phyloP scores from a whole-genome alignment of 352 stramenopile genomes.

The Phytophthora cajani region DNA sequence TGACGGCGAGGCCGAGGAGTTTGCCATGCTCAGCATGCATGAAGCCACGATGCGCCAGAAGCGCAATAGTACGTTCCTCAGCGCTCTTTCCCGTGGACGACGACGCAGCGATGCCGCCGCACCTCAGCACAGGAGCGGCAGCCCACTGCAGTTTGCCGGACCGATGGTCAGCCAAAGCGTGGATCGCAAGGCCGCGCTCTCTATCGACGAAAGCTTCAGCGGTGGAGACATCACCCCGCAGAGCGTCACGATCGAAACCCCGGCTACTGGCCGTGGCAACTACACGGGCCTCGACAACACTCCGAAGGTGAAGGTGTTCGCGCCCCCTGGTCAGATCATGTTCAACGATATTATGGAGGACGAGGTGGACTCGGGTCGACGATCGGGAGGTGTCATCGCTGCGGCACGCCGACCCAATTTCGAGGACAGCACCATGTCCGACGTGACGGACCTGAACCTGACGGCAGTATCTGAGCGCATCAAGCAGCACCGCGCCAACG shows the following conservation, averaged over 20 bases:
- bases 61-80: slow-evolving; percentile 61
- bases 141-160: slow-evolving; percentile 57
- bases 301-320: slow-evolving; percentile 33
- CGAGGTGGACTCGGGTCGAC: slow-evolving; percentile 37
- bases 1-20: slow-evolving; percentile 66
- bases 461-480: slow-evolving; percentile 62
- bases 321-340: slow-evolving; percentile 43
- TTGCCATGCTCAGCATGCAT: slow-evolving; percentile 82
- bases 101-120: slow-evolving; percentile 28
- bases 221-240: slow-evolving; percentile 36
- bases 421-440: slow-evolving; percentile 34
- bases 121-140: slow-evolving; percentile 38
- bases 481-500: slow-evolving; percentile 52
- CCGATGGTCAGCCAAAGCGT: slow-evolving; percentile 55
- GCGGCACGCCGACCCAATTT: slow-evolving; percentile 25
- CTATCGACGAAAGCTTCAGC: slow-evolving; percentile 27
- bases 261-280: slow-evolving; percentile 28
- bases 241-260: slow-evolving; percentile 39
- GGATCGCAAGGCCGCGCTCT: slow-evolving; percentile 42
- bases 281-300: slow-evolving; percentile 44
- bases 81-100: slow-evolving; percentile 39
- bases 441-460: slow-evolving; percentile 56
- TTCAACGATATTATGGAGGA: slow-evolving; percentile 77
- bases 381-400: slow-evolving; percentile 6
- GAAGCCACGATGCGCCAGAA: slow-evolving; percentile 63